phyloP scores from a whole-genome alignment of 345 rosid genomes.

The Gossypium stocksii region DNA sequence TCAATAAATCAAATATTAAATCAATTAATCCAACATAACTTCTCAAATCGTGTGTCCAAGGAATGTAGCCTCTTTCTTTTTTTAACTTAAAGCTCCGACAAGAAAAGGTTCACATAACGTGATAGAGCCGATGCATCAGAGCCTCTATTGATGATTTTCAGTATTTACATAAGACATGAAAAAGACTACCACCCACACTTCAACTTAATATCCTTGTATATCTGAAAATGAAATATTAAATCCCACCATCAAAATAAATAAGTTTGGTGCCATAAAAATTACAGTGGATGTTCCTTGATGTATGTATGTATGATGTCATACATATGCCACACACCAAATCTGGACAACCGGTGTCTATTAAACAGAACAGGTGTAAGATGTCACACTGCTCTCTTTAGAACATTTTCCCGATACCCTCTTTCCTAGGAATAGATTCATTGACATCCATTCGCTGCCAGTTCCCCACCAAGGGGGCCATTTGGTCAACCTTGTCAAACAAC shows the following conservation, averaged over 20 bases:
- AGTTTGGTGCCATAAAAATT: no score
- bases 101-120: no score
- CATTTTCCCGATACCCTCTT: conserved; percentile 77
- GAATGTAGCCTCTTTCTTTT: background rate
- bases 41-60: background rate
- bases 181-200: no score
- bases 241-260: background rate
- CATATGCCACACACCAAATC: background rate
- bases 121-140: no score
- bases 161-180: no score
- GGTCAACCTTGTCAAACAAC: conserved; percentile 73
- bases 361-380: background rate
- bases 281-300: no score
- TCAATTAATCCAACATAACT: background rate
- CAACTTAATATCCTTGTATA: background rate
- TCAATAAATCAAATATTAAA: background rate
- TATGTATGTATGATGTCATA: background rate
- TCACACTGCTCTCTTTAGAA: conserved; percentile 32
- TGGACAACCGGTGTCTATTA: background rate
- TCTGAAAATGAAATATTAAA: background rate
- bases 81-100: no score
- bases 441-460: conserved; percentile 79
- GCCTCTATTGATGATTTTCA: no score
- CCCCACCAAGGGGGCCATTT: conserved; percentile 53
- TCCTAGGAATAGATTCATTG: conserved; percentile 62